Evolutionary conservation across 2,329 filamentous ascomycete genomes (phyloP).

Genomic region (Cladosporium sp.): DNA sequence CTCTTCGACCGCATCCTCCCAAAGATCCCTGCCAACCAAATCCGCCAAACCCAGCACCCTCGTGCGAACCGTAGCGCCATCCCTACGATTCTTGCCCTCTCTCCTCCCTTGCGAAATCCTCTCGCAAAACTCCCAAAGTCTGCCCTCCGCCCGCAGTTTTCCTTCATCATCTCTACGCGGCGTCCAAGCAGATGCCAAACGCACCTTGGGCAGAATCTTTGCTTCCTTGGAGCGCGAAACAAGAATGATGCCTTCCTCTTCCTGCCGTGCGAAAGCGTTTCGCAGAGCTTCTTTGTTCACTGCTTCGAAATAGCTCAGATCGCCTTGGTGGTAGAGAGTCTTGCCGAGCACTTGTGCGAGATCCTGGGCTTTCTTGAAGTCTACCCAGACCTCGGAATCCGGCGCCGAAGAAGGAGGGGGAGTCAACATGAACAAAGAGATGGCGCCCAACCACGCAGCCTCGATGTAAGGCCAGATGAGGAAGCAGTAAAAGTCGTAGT

Average conservation of each 20-base stretch:
- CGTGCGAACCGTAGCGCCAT: conserved; percentile 80
- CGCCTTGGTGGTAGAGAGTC: conserved; percentile 94
- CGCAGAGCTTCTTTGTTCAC: conserved; percentile 98
- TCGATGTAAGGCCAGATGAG: conserved; percentile 98
- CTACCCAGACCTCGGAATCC: conserved; percentile 67
- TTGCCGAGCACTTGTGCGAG: conserved; percentile 78
- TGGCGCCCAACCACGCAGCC: conserved; percentile 83
- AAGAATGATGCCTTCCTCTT: conserved; percentile 83
- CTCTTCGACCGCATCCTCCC: background rate
- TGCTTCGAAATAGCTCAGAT: conserved; percentile 94
- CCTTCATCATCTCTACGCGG: conserved; percentile 60
- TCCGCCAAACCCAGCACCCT: conserved; percentile 76
- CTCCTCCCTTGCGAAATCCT: conserved; percentile 75
- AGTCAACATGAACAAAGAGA: conserved; percentile 80
- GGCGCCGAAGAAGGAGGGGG: conserved; percentile 50
- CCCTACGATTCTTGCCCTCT: conserved; percentile 94
- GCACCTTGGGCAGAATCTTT: conserved; percentile 58
- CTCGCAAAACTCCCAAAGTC: conserved; percentile 88
- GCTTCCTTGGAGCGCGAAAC: conserved; percentile 63
- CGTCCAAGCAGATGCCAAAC: conserved; percentile 52
- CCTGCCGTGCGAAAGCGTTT: conserved; percentile 82
- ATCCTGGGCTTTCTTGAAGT: conserved; percentile 51
- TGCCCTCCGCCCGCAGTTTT: conserved; percentile 65
- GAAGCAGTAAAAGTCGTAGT: conserved; percentile 98
- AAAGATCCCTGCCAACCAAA: conserved; percentile 60